Evolutionary conservation across 352 stramenopile genomes (phyloP), one percentile per base, ranked within the genome.

Genomic region (Pythium apleroticum): DNA sequence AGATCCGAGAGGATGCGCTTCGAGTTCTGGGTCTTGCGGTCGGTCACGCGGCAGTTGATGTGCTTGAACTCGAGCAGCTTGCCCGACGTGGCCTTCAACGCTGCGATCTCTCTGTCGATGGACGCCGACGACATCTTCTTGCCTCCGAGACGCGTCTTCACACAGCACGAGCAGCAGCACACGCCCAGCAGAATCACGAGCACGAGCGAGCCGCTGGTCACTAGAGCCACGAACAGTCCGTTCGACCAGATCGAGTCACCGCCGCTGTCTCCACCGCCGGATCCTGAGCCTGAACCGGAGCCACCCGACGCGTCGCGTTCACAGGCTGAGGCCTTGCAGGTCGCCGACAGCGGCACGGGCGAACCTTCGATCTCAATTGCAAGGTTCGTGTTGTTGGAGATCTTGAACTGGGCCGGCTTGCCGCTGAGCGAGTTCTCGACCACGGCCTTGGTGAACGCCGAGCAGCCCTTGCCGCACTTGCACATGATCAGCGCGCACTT

Each of bases 351-450:
- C 46, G 85, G 85, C 39, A 94, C 70, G 9, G 85, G 85, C 28
- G 85, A 84, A 43, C 69, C 83, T 64, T 91, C 76, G 50, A 94
- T 92, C 17, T 86, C 70, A 49, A 94, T 83, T 10, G 76, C 60
- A 3, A 94, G 53, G 15, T 73, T 66, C n/a, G 80, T 81, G 37
- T 14, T 25, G 59, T 86, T 84, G 12, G 69, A 64, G 17, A 83
- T 73, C 22, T 61, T 61, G 53, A 90, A 74, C 64, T 79, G 84
- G 31, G 74, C 82, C 2, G 81, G 77, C 58, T 94, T 91, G 55
- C 83, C 81, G 52, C 78, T 90, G 24, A 94, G 68, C 35, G 74
- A 58, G 12, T 57, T 72, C 66, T 94, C 85, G 45, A 94, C 80
- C 17, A 94, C 66, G 2, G 71, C 62, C 59, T 89, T 94, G 43